A percentile compares a stretch with the other conserved stretches of the same genome.
These are phyloP conservation scores for Chlamydomonas incerta DNA, from an alignment of 139 green algal genomes.

Conservation along the genomic window DNA sequence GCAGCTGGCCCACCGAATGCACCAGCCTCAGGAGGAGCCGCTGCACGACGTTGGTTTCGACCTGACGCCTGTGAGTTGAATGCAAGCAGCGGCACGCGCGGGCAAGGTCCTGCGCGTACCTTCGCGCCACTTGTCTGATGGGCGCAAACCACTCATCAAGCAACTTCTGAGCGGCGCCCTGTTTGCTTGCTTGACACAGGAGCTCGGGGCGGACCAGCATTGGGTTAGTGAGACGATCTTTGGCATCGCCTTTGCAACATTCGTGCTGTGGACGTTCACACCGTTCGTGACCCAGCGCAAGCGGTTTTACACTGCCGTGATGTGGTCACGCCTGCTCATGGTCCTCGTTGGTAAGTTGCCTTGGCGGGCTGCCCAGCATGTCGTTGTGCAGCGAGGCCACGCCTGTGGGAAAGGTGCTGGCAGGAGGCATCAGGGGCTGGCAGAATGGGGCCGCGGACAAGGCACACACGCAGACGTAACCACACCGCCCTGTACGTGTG, in stretches of 20 bases:
- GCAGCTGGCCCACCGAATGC: slow-evolving; percentile 87
- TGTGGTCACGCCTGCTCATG: slow-evolving; percentile 85
- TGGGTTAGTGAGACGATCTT: slow-evolving; percentile 92
- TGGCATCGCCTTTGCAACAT: slow-evolving; percentile 73
- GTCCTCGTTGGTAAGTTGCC: slow-evolving; percentile 64
- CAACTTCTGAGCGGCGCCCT: too few relatives aligned
- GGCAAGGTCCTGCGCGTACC: too few relatives aligned
- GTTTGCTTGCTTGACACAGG: slow-evolving; percentile 50
- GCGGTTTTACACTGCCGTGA: slow-evolving; percentile 90
- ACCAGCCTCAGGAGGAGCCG: slow-evolving; percentile 73
- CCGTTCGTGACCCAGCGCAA: slow-evolving; percentile 86
- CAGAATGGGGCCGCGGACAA: too few relatives aligned
- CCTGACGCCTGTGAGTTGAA: slow-evolving; percentile 74
- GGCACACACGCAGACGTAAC: too few relatives aligned
- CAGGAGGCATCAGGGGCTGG: too few relatives aligned
- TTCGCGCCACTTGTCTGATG: neutral
- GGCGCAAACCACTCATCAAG: too few relatives aligned
- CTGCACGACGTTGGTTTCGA: slow-evolving; percentile 85
- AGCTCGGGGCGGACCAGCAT: slow-evolving; percentile 77
- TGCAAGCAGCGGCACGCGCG: too few relatives aligned
- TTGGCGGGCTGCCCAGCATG: too few relatives aligned
- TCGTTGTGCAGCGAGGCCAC: too few relatives aligned
- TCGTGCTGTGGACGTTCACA: slow-evolving; percentile 89
- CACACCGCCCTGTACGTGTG: too few relatives aligned
- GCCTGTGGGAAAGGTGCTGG: too few relatives aligned